Evolutionary conservation across 768 basidiomycete species (phyloP), one percentile per base, ranked within the genome.

Genomic region (Phlebiopsis gigantea): DNA sequence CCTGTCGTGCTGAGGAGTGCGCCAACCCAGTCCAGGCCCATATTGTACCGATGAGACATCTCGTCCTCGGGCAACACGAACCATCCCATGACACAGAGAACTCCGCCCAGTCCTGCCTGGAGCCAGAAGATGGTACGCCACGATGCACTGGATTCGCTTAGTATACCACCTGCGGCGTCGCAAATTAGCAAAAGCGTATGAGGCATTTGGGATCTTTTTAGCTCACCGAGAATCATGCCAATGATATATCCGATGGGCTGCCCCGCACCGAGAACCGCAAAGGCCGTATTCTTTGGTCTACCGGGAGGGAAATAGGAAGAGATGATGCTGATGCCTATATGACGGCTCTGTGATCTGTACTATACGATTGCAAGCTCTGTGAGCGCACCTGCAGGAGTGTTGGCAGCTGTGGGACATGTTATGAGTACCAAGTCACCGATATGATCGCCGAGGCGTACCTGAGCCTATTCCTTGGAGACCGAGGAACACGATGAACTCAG

Each of bases 1-100:
- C 72, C 72, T 1, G 62, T 56, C 15, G 66, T 66, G 48, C 72
- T 73, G 12, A 73, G 61, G 10, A 68, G 28, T 2, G 70, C 70
- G 22, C 72, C 72, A 26, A 70, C 66, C 71, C 69, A 72, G 59
- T 73, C 72, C 19, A 73, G 49, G 7, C 72, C 72, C 55, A 70
- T 72, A 25, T 51, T 65, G 53, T 72, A 72, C 31, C 65, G 58
- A n/a, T 43, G 47, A 22, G 46, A 47, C n/a, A 43, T 49, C 14
- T 56, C 56, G n/a, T 65, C 60, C 12, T 58, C 45, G 41, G 58
- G 68, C 30, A 65, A 64, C 45, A 48, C 61, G 21, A 59, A 54
- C 62, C 57, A 57, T 4, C 69, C 71, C 7, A 69, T 53, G 15
- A 61, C 57, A 22, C 66, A 65, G 47, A 73, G 67, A 0, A 69